Evolutionary conservation across 2,329 filamentous ascomycete genomes (phyloP).

Genomic region (Colletotrichum higginsianum): DNA sequence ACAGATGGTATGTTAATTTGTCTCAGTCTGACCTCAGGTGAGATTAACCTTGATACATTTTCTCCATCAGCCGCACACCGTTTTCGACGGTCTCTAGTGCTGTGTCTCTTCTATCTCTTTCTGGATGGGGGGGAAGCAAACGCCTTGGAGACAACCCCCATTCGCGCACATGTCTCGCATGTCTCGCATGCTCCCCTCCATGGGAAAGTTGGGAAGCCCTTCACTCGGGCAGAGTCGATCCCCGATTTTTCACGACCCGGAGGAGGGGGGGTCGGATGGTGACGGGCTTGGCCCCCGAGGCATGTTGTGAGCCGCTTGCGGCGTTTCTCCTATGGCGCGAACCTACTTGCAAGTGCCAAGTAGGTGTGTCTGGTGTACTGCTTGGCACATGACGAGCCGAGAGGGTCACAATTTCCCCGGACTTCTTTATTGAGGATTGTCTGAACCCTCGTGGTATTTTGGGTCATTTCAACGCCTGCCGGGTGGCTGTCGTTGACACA

Average conservation of each 20-base stretch:
- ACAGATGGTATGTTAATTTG: not conserved
- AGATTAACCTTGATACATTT: constrained; percentile 1
- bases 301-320: constrained; percentile 29
- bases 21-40: not conserved
- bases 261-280: not conserved
- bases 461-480: too few relatives aligned
- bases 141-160: not conserved
- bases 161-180: not conserved
- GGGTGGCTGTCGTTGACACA: too few relatives aligned
- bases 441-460: too few relatives aligned
- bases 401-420: not conserved
- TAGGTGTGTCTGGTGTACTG: not conserved
- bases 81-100: not conserved
- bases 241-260: not conserved
- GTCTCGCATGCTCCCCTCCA: not conserved
- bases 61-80: constrained; percentile 19
- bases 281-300: not conserved
- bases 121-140: too few relatives aligned
- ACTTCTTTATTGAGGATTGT: too few relatives aligned
- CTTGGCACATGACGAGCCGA: not conserved
- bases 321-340: not conserved
- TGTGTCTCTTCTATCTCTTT: too few relatives aligned
- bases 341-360: not conserved
- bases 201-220: not conserved
- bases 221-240: not conserved